These are phyloP conservation scores for Penicillium longicatenatum DNA, from an alignment of 495 filamentous ascomycete genomes.

Conservation along the genomic window DNA sequence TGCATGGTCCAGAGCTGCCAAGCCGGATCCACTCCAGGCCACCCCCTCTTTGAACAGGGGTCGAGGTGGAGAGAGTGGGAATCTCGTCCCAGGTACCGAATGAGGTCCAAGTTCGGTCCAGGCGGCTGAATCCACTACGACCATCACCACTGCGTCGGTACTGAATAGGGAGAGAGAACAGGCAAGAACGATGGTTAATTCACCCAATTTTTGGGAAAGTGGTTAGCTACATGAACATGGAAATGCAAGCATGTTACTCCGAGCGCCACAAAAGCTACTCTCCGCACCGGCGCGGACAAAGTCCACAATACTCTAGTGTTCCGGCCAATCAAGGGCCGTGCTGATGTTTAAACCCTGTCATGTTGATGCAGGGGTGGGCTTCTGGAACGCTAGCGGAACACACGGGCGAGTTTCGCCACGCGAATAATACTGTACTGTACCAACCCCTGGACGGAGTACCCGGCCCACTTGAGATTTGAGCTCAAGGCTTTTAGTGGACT, in stretches of 20 bases:
- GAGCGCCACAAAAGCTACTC: constrained; percentile 16
- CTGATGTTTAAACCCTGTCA: neutral
- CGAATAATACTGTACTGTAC: neutral
- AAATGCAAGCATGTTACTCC: constrained; percentile 1
- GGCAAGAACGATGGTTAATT: neutral
- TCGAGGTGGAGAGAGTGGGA: constrained; percentile 15
- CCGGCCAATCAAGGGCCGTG: constrained; percentile 5
- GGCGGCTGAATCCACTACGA: constrained; percentile 19
- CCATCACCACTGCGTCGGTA: neutral
- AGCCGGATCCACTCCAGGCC: constrained; percentile 12
- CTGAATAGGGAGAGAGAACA: neutral
- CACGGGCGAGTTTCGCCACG: constrained; percentile 13
- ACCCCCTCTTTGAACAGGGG: constrained; percentile 19
- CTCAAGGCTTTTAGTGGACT: neutral
- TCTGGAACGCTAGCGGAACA: constrained; percentile 25
- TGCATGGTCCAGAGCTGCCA: constrained; percentile 4
- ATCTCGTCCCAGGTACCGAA: constrained; percentile 16
- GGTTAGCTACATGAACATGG: constrained; percentile 2
- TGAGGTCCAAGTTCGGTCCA: constrained; percentile 13
- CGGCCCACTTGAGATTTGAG: constrained; percentile 6
- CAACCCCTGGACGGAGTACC: neutral
- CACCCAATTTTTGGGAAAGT: constrained; percentile 4
- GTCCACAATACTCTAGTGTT: neutral
- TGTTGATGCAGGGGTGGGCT: constrained; percentile 21
- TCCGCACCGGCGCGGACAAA: constrained; percentile 6